A percentile compares a stretch with the other conserved stretches of the same genome.
Evolutionary conservation across 495 filamentous ascomycete species (phyloP).

Genomic region (Hypoxylon subgilvum): DNA sequence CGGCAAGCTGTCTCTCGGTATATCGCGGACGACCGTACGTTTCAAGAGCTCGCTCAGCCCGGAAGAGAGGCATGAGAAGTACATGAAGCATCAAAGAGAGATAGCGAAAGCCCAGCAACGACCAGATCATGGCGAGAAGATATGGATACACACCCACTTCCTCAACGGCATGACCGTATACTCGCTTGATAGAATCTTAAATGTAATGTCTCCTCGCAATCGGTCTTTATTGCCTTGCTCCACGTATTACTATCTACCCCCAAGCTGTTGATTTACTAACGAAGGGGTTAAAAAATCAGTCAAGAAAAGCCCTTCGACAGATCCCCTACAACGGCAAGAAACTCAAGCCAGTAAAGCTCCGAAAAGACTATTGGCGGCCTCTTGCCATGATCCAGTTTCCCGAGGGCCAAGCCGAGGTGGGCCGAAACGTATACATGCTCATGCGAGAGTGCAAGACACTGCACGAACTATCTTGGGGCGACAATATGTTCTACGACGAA

Average conservation of each 20-base stretch:
- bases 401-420: conserved; percentile 58
- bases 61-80: background rate
- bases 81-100: conserved; percentile 6
- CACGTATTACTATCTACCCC: too few relatives aligned
- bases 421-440: conserved; percentile 75
- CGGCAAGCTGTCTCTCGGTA: conserved; percentile 32
- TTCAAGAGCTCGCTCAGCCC: conserved; percentile 7
- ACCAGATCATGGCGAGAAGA: conserved; percentile 67
- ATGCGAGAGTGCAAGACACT: conserved; percentile 80
- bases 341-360: conserved; percentile 73
- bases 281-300: background rate
- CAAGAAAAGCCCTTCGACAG: conserved; percentile 64
- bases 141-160: conserved; percentile 84
- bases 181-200: conserved; percentile 70
- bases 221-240: too few relatives aligned
- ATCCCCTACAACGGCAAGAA: conserved; percentile 91
- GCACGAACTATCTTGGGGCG: conserved; percentile 68
- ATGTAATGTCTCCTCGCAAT: conserved; percentile 60
- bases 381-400: conserved; percentile 78
- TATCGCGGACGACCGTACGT: conserved; percentile 31
- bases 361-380: conserved; percentile 91
- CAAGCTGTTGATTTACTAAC: too few relatives aligned
- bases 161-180: conserved; percentile 83
- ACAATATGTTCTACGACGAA: conserved; percentile 59
- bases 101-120: background rate